A percentile compares a stretch with the other conserved stretches of the same genome.
Evolutionary conservation across 2,329 filamentous ascomycete genomes (phyloP).

Genomic region (Bretziella fagacearum): DNA sequence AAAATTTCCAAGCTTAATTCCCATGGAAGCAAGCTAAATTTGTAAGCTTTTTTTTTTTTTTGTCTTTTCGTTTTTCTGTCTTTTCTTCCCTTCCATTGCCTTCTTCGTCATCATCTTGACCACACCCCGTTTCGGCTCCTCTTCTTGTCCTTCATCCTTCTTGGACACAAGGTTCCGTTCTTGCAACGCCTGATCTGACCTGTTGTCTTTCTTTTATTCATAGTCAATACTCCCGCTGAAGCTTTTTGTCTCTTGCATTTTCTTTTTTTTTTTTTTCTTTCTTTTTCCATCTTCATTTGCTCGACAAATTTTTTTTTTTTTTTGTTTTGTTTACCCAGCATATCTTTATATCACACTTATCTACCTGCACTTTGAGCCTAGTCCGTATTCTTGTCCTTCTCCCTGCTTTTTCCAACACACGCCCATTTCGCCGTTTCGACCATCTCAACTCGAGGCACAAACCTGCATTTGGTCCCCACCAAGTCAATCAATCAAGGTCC

Average conservation of each 20-base stretch:
- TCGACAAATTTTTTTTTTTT: background rate
- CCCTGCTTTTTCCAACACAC: background rate
- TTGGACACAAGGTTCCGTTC: background rate
- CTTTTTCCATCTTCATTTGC: background rate
- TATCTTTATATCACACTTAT: background rate
- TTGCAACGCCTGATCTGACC: background rate
- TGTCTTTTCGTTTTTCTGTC: background rate
- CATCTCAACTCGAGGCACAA: background rate
- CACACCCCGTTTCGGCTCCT: background rate
- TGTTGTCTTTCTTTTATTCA: background rate
- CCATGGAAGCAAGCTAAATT: background rate
- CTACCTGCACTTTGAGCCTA: background rate
- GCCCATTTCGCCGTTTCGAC: background rate
- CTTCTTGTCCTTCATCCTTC: slow-evolving; percentile 1
- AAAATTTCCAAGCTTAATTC: background rate
- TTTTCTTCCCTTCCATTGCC: background rate
- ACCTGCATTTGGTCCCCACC: background rate
- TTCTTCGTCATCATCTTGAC: background rate
- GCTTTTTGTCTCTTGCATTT: too few relatives aligned
- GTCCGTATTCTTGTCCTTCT: background rate
- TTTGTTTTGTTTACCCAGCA: too few relatives aligned
- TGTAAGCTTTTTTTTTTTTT: background rate
- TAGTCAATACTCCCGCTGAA: background rate
- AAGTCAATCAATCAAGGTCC: background rate
- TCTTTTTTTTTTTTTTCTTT: too few relatives aligned